A percentile compares a stretch with the other conserved stretches of the same genome.
Conservation (phyloP, 805 yeast genomes). For the Starmera quercuum region DNA sequence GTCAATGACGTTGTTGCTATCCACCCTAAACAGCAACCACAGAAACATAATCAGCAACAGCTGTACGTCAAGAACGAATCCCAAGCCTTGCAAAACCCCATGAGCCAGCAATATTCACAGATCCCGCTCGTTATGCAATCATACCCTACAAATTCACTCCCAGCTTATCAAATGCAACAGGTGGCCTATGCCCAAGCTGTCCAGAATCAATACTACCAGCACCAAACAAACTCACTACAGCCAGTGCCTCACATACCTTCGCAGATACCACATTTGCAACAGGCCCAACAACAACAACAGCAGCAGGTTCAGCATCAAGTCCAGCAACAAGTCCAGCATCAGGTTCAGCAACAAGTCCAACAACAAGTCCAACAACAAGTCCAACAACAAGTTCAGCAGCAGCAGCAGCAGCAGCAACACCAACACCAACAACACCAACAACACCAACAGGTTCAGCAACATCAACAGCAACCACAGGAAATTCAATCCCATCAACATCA, state of each 20-base stretch:
- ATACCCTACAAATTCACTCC: not conserved
- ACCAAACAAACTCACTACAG: too few species aligned
- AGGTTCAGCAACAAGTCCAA: not conserved
- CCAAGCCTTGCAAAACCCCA: not conserved
- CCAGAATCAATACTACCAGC: conserved; percentile 1
- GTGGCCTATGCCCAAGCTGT: conserved; percentile 1
- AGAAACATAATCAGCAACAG: not conserved
- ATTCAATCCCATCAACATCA: conserved; percentile 5
- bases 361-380: conserved; percentile 1
- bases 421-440: conserved; percentile 6
- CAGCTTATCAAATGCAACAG: conserved; percentile 1
- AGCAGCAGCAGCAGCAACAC: not conserved
- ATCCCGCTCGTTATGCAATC: not conserved
- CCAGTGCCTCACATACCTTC: not conserved
- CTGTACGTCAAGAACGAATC: not conserved
- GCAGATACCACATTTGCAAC: not conserved
- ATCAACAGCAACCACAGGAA: conserved; percentile 7
- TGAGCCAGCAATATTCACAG: not conserved
- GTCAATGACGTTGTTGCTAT: not conserved
- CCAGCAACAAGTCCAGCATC: conserved; percentile 2
- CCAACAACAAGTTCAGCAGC: not conserved
- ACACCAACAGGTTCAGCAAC: conserved; percentile 11
- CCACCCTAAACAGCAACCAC: not conserved
- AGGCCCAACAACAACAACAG: not conserved
- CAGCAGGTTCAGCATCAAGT: conserved; percentile 1